These are phyloP conservation scores for Epithemia pelagica DNA, from an alignment of 108 stramenopile species.

Conservation along the genomic window DNA sequence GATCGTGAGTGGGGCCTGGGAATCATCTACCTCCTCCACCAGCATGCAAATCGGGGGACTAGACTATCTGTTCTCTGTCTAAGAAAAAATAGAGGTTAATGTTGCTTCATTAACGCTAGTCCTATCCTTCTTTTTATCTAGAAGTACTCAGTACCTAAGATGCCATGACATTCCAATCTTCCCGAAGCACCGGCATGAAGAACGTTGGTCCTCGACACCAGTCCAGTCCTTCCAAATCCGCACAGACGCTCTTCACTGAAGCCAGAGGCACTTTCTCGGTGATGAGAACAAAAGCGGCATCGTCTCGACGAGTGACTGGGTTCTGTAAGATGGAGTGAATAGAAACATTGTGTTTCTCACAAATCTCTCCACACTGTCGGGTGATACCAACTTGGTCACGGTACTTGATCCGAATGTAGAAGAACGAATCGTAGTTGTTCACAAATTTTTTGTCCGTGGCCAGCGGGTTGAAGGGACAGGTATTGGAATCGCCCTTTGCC, in stretches of 20 bases:
- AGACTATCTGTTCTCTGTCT: too few relatives aligned
- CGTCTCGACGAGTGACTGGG: constrained; percentile 55
- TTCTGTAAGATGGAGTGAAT: constrained; percentile 87
- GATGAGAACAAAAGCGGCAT: constrained; percentile 79
- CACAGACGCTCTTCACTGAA: constrained; percentile 52
- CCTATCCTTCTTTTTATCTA: too few relatives aligned
- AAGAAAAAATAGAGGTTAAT: too few relatives aligned
- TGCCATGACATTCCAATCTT: constrained; percentile 49
- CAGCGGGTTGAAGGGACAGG: constrained; percentile 66
- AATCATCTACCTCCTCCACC: too few relatives aligned
- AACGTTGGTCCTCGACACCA: constrained; percentile 81
- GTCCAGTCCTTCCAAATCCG: constrained; percentile 65
- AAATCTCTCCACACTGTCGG: constrained; percentile 73
- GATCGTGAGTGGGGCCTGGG: too few relatives aligned
- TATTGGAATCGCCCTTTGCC: constrained; percentile 67
- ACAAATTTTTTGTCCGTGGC: constrained; percentile 43
- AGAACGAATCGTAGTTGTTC: constrained; percentile 73
- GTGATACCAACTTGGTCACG: constrained; percentile 72
- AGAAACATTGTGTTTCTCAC: constrained; percentile 75
- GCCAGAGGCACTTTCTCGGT: constrained; percentile 73
- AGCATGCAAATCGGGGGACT: too few relatives aligned
- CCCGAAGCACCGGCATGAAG: constrained; percentile 80
- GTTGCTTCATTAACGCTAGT: too few relatives aligned
- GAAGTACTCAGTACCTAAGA: too few relatives aligned
- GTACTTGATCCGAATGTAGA: constrained; percentile 79